Base-by-base conservation (phyloP, 140 eudicot species). In the Anethum foeniculum region DNA sequence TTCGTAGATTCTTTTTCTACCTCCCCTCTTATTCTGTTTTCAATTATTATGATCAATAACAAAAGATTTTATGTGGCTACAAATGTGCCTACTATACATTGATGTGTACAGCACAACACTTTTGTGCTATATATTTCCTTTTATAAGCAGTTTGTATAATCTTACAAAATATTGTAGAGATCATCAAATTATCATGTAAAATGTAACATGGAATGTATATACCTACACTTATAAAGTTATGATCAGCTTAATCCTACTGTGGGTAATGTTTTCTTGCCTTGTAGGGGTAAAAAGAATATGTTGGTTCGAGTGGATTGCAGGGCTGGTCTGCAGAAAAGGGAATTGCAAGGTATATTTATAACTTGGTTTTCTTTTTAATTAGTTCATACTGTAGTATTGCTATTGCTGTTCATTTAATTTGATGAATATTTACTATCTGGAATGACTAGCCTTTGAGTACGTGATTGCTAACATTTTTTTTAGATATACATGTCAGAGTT, bases 181-280 rank as follows among this genome's bases (percentile, higher is more conserved):
- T 54, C 12, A 21, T 21, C 11, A 54, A 54, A 21, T 54, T 18
- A 14, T 51, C 7, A 16, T 1, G 2, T 52, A 15, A 51, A 51
- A 51, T 51, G 58, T 51, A 16, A 16, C 7, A 51, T 51, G 62
- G 25, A 6, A 1, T 6, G 8, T 51, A 51, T 51, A 14, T 51
- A 52, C 62, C 25, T 52, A 6, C 25, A 52, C 62, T 52, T 18
- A 3, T 18, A 15, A 51, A 15, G 21, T 19, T 52, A 89, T 39
- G 89, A 90, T 83, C 76, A 82, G 67, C 69, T 79, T 82, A 88
- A 86, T 71, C 80, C 90, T 21, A 75, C 86, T 19, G 81, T 74
- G 64, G 97, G 93, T 41, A 84, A 81, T 75, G 96, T 94, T 14
- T 94, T 92, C 83, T 87, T 92, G 82, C 54, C 23, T 44, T 87